phyloP scores from a whole-genome alignment of 2,329 filamentous ascomycete genomes.

The Cylindrodendrum hubeiense region DNA sequence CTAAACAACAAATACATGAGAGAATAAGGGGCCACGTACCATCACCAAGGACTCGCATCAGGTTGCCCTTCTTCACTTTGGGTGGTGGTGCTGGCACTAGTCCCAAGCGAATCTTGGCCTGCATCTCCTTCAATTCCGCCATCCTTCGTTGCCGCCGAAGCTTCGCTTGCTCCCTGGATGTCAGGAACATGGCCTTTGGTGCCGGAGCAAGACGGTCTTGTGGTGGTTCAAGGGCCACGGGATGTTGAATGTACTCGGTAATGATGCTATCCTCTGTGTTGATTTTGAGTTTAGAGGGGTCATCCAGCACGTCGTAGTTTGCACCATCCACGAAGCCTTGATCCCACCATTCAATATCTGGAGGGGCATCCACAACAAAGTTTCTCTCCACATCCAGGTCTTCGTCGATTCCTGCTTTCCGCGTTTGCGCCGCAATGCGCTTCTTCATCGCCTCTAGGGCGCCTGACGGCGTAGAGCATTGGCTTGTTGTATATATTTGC shows the following conservation, averaged over 20 bases:
- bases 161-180: conserved; percentile 90
- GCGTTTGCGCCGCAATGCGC: conserved; percentile 86
- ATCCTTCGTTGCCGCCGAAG: conserved; percentile 89
- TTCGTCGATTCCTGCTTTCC: conserved; percentile 94
- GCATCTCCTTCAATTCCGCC: conserved; percentile 94
- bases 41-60: conserved; percentile 96
- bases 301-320: conserved; percentile 78
- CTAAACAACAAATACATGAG: background rate
- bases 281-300: conserved; percentile 77
- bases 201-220: conserved; percentile 85
- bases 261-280: conserved; percentile 86
- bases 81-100: conserved; percentile 90
- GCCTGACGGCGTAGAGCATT: conserved; percentile 90
- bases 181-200: conserved; percentile 93
- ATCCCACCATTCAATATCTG: conserved; percentile 97
- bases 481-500: conserved; percentile 96
- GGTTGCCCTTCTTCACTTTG: conserved; percentile 96
- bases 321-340: conserved; percentile 84
- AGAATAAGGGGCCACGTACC: conserved; percentile 57
- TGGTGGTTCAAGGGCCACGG: conserved; percentile 89
- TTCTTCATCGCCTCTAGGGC: conserved; percentile 95
- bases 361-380: conserved; percentile 85
- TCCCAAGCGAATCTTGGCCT: conserved; percentile 94
- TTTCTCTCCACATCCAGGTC: conserved; percentile 90
- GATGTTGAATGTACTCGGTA: conserved; percentile 92